Evolutionary conservation across 495 filamentous ascomycete genomes (phyloP).

Genomic region (Patellaria atrata): DNA sequence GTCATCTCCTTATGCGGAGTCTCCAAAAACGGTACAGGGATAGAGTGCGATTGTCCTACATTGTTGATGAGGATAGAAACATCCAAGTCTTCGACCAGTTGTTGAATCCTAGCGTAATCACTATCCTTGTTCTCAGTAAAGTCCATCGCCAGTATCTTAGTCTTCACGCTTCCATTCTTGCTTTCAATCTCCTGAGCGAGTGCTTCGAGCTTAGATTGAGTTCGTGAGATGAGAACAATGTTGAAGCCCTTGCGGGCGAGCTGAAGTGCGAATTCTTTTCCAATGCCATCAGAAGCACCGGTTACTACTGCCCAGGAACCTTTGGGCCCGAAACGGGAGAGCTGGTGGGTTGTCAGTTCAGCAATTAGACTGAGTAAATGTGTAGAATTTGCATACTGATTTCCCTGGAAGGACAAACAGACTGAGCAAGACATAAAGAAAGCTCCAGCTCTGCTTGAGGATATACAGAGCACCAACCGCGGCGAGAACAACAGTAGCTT

Average conservation of each 20-base stretch:
- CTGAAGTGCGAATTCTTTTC: conserved; percentile 89
- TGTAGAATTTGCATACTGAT: conserved; percentile 31
- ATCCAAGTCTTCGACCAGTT: conserved; percentile 55
- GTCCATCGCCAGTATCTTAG: conserved; percentile 77
- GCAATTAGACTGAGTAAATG: not conserved
- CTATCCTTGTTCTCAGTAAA: conserved; percentile 60
- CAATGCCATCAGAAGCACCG: conserved; percentile 90
- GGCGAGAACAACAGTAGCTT: no score
- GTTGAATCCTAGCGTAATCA: conserved; percentile 60
- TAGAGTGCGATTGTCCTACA: conserved; percentile 83
- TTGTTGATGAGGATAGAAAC: conserved; percentile 91
- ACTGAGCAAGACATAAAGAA: conserved; percentile 51
- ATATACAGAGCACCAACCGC: no score
- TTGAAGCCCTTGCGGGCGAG: conserved; percentile 88
- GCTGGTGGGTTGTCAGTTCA: no score
- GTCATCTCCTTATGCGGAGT: conserved; percentile 65
- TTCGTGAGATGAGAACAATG: conserved; percentile 84
- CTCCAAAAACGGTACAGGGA: conserved; percentile 75
- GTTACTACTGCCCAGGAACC: conserved; percentile 93
- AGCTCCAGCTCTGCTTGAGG: conserved; percentile 38
- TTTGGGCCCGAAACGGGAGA: conserved; percentile 78
- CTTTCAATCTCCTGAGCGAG: conserved; percentile 61
- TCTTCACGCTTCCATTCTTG: conserved; percentile 46
- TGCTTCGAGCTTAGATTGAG: conserved; percentile 68
- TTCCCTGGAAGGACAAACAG: conserved; percentile 62